Conservation (phyloP, 2,329 filamentous ascomycete species). For the Xylaria polymorpha region DNA sequence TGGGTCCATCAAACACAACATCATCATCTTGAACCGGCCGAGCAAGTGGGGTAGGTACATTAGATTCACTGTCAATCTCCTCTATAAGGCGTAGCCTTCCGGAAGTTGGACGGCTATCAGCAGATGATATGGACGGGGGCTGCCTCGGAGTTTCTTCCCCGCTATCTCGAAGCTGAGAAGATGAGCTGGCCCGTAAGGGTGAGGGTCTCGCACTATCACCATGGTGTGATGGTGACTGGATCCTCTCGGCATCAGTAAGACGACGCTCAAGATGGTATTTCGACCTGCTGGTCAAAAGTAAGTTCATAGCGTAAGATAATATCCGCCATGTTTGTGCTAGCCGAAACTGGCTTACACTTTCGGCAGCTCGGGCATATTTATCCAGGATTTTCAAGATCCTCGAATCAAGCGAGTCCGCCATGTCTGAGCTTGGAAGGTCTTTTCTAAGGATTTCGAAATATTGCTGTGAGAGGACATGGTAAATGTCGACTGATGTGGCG, state of each 20-base stretch:
- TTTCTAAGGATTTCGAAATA: conserved; percentile 67
- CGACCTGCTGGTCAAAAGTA: conserved; percentile 66
- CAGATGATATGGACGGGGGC: conserved; percentile 49
- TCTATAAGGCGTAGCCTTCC: conserved; percentile 63
- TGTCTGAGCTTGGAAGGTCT: conserved; percentile 58
- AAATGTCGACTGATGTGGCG: conserved; percentile 61
- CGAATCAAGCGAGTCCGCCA: conserved; percentile 55
- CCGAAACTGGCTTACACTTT: conserved; percentile 66
- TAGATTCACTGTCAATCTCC: conserved; percentile 72
- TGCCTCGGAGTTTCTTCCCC: conserved; percentile 46
- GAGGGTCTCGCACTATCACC: conserved; percentile 34
- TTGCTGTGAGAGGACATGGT: conserved; percentile 66
- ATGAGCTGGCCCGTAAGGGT: conserved; percentile 35
- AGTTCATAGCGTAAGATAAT: conserved; percentile 65
- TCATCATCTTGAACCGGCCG: conserved; percentile 60
- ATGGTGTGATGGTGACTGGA: conserved; percentile 29
- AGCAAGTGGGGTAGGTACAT: conserved; percentile 69
- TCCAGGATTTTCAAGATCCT: conserved; percentile 65
- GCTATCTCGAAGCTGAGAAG: conserved; percentile 36
- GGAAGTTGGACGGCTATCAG: conserved; percentile 48
- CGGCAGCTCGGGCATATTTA: conserved; percentile 67
- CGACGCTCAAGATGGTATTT: conserved; percentile 67
- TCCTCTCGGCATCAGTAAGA: conserved; percentile 50
- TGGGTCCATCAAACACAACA: conserved; percentile 45
- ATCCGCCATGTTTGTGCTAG: conserved; percentile 74